Conservation (phyloP, 2,329 filamentous ascomycete species). For the Colletotrichum noveboracense region DNA sequence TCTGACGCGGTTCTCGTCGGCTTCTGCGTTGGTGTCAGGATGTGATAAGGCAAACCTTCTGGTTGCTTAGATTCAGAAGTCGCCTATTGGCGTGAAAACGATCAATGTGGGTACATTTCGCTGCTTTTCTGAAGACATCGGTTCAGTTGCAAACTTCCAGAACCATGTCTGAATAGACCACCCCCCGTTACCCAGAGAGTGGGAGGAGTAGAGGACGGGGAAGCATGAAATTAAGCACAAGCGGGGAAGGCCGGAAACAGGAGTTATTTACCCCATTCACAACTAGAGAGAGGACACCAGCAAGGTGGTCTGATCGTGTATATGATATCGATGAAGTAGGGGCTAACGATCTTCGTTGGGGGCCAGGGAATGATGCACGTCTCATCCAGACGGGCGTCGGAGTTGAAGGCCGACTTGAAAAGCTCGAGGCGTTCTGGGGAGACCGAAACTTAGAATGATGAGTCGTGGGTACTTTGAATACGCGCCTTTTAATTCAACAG, state of each 20-base stretch:
- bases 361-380: not conserved
- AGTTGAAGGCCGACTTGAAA: not conserved
- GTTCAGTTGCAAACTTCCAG: not conserved
- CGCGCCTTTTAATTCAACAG: not conserved
- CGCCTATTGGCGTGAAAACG: not conserved
- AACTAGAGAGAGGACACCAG: not conserved
- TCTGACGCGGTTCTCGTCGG: not conserved
- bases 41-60: not conserved
- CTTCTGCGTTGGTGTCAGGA: not conserved
- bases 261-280: not conserved
- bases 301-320: not conserved
- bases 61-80: not conserved
- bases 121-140: not conserved
- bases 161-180: not conserved
- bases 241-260: not conserved
- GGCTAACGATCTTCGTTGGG: not conserved
- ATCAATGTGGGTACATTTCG: not conserved
- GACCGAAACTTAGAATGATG: not conserved
- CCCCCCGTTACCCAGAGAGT: not conserved
- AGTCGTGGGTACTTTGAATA: not conserved
- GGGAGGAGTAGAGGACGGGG: not conserved
- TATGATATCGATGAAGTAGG: not conserved
- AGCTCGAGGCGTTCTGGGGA: not conserved
- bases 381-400: not conserved
- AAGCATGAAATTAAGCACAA: not conserved